phyloP scores from a whole-genome alignment of 306 rosid species.

The Cucurbita moschata region DNA sequence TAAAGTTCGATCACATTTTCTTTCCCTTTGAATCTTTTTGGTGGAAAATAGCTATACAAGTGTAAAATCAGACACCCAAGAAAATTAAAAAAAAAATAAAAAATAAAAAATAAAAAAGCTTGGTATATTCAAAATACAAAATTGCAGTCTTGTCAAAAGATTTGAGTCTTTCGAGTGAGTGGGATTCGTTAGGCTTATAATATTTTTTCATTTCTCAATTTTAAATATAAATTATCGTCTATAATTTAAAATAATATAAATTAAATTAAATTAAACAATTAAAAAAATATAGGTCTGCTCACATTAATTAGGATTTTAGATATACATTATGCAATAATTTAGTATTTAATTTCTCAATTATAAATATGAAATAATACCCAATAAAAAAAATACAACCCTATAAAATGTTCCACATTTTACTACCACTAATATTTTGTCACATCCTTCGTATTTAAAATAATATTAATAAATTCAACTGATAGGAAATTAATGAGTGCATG shows the following conservation, averaged over 20 bases:
- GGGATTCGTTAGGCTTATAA: background rate
- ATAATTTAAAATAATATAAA: background rate
- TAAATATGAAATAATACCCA: background rate
- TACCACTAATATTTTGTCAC: background rate
- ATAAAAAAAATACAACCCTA: background rate
- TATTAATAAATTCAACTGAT: background rate
- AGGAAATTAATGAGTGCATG: background rate
- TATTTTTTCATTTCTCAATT: background rate
- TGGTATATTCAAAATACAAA: background rate
- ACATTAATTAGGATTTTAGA: background rate
- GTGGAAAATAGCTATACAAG: background rate
- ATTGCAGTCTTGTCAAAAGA: slow-evolving; percentile 3
- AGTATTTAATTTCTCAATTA: background rate
- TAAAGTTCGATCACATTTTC: background rate
- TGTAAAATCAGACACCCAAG: background rate
- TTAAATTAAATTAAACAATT: background rate
- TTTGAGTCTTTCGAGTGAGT: background rate
- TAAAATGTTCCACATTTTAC: background rate
- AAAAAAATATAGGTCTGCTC: background rate
- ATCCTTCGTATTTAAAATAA: background rate
- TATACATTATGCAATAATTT: background rate
- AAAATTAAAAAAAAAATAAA: background rate
- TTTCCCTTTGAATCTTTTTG: background rate
- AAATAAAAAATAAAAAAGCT: background rate
- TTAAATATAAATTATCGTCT: background rate